Evolutionary conservation across 805 yeast genomes (phyloP), one percentile per base, ranked within the genome.

Genomic region (Ogataea trehaloabstinens): DNA sequence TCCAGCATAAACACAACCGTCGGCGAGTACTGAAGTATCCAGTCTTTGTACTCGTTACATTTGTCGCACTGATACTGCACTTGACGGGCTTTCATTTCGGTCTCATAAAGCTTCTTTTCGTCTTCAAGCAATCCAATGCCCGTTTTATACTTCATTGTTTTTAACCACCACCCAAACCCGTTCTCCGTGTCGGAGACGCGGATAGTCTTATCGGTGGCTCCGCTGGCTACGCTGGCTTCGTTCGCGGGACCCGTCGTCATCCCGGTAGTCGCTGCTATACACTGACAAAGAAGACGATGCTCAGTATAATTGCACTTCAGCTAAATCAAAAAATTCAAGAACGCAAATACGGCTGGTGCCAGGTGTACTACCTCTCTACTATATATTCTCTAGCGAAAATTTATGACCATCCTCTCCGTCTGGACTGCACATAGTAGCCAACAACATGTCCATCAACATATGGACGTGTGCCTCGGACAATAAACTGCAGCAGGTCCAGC

Each of bases 381-480:
- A n/a, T n/a, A n/a, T n/a, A n/a, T n/a, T n/a, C n/a, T n/a, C n/a
- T n/a, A n/a, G n/a, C n/a, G n/a, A n/a, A n/a, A n/a, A n/a, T n/a
- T n/a, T n/a, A n/a, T n/a, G n/a, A n/a, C n/a, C n/a, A n/a, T n/a
- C n/a, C n/a, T n/a, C n/a, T n/a, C n/a, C n/a, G n/a, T n/a, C n/a
- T n/a, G n/a, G n/a, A n/a, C n/a, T n/a, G n/a, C n/a, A n/a, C n/a
- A n/a, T n/a, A n/a, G n/a, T n/a, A n/a, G n/a, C n/a, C n/a, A n/a
- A n/a, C n/a, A n/a, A n/a, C n/a, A n/a, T n/a, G n/a, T n/a, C 37
- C 6, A 33, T 25, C 5, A 91, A 93, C 63, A 79, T 93, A 42
- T 93, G 99, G 99, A 79, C 86, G 5, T 96, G 96, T 4, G 91
- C 96, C 5, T 85, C 97, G 15, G 99, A 93, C 58, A 83, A 87